Base-by-base conservation (phyloP, 1,284 basidiomycete genomes). In the Hortiboletus rubellus region DNA sequence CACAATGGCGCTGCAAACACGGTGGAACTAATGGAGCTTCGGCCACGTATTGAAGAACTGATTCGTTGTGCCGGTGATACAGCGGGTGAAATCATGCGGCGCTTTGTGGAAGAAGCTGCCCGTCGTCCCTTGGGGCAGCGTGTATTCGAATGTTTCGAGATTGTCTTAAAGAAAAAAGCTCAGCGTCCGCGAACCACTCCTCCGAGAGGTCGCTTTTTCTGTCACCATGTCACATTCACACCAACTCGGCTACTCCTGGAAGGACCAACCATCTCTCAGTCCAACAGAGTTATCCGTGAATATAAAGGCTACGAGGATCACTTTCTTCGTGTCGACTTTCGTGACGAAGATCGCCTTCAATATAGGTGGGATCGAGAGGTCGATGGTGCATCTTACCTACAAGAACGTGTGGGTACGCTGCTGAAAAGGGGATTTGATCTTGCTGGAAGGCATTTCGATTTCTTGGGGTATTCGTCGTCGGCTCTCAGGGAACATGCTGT, bases 321-420 rank as follows among this genome's bases (percentile, higher is more conserved):
- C 62, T 92, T 92, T 66, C 67, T 93, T 33, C 84, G 91, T 15
- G 89, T 92, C 22, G 83, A 89, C 60, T 91, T 92, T 65, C 80
- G 84, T 10, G 91, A 92, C 50, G 91, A 93, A 73, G 86, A 91
- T 66, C 79, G 81, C 36, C 74, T 87, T 18, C 78, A 82, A 51
- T 87, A 87, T 61, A 78, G 84, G 24, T 89, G 86, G 85, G 81
- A 82, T 58, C 76, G 81, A 14, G 81, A 82, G 53, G 82, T 88
- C 5, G 85, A 90, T 60, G 84, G 82, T 0, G 72, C 72, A 8
- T 71, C 78, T 3, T 82, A 87, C 55, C 74, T 92, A 2, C 66
- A 78, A 12, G 75, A 81, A 40, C 82, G 87, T 18, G 86, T 91
- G 17, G 87, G 86, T 2, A 75, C 72, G 3, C 77, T 82, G n/a